Conservation (phyloP, 768 basidiomycete species). For the Russula griseocarnosa region DNA sequence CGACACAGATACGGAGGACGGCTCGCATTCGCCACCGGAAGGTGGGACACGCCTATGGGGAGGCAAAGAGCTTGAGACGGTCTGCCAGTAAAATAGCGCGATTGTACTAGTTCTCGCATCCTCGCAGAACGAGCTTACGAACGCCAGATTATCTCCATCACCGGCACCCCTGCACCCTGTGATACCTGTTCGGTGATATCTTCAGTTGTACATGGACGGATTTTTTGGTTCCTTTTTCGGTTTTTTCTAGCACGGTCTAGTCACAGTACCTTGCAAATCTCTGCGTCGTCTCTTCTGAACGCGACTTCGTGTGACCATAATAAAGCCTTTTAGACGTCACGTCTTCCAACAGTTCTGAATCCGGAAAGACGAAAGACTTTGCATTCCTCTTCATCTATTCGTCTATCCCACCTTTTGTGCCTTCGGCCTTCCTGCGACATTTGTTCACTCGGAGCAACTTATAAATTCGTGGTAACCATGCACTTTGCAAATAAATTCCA, state of each 20-base stretch:
- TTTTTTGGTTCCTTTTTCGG: constrained; percentile 3
- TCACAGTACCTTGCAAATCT: too few species aligned
- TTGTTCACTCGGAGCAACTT: too few species aligned
- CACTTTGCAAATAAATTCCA: too few species aligned
- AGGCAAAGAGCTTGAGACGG: constrained; percentile 76
- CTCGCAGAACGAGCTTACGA: constrained; percentile 50
- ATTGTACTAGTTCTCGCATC: constrained; percentile 70
- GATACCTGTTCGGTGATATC: constrained; percentile 20
- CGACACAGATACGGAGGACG: constrained; percentile 32
- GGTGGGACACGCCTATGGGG: constrained; percentile 60
- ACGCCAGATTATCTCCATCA: constrained; percentile 25
- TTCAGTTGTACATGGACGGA: not conserved
- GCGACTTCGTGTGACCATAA: too few species aligned
- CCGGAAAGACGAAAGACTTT: too few species aligned
- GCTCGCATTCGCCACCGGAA: constrained; percentile 35
- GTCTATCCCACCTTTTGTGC: too few species aligned
- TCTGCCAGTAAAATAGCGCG: constrained; percentile 87
- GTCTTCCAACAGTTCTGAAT: too few species aligned
- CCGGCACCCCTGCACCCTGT: constrained; percentile 11
- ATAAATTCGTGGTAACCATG: too few species aligned
- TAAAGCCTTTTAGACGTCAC: too few species aligned
- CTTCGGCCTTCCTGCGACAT: too few species aligned
- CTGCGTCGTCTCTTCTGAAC: too few species aligned
- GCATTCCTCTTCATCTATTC: too few species aligned
- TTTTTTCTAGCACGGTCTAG: constrained; percentile 1